Percentiles rank a stretch among this genome's conserved stretches.
Conservation (phyloP, 73 alveolate genomes). For the Symbiodinium natans region DNA sequence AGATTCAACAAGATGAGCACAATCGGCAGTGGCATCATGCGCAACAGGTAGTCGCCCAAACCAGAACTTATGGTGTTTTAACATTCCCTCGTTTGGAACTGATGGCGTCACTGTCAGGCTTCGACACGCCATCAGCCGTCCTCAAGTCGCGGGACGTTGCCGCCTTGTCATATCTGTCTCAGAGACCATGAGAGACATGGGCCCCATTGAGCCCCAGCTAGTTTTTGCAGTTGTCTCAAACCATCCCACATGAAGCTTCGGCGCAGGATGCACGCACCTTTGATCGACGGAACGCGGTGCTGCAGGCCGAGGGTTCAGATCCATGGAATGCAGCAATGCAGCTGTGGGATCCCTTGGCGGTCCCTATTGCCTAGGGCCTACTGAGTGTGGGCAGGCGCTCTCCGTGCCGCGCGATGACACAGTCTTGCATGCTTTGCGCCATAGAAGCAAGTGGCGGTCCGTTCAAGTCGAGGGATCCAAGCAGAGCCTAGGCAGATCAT, state of each 20-base stretch:
- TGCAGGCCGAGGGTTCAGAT: slow-evolving; percentile 10
- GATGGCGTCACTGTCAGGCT: too few species aligned
- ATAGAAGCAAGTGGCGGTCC: neutral
- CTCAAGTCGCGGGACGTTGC: slow-evolving; percentile 69
- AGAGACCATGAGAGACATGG: too few species aligned
- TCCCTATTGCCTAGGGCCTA: too few species aligned
- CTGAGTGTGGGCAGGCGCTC: slow-evolving; percentile 17
- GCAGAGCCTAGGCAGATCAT: slow-evolving; percentile 33
- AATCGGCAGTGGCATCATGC: too few species aligned
- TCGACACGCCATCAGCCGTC: slow-evolving; percentile 61
- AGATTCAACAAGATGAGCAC: too few species aligned
- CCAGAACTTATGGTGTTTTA: too few species aligned
- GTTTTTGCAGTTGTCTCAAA: neutral
- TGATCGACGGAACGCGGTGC: slow-evolving; percentile 57
- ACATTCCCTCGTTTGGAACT: too few species aligned
- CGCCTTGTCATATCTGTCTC: neutral
- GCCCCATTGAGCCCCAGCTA: too few species aligned
- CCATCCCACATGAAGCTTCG: neutral
- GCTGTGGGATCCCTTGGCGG: too few species aligned
- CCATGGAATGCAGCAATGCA: too few species aligned
- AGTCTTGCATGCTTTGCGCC: slow-evolving; percentile 56
- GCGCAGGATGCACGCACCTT: slow-evolving; percentile 51
- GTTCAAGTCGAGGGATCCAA: neutral
- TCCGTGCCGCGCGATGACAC: slow-evolving; percentile 76
- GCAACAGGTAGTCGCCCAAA: too few species aligned